Base-by-base conservation (phyloP, 2,329 filamentous ascomycete genomes). In the Penicillium frequentans region DNA sequence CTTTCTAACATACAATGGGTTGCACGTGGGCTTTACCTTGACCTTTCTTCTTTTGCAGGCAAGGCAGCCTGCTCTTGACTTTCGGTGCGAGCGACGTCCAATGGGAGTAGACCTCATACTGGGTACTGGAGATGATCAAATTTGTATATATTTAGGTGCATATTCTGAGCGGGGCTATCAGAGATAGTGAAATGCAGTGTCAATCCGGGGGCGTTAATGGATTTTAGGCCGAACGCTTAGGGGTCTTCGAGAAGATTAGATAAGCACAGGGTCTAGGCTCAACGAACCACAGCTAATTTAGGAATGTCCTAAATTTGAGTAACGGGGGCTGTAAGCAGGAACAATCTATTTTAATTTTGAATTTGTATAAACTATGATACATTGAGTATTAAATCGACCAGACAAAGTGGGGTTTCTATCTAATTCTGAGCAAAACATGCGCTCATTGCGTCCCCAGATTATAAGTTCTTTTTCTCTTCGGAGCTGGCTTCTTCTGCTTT, bases 21-120 rank as follows among this genome's bases (percentile, higher is more conserved):
- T 24, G 24, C 26, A 26, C n/a, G 16, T 21, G 21, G 11, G n/a
- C 49, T 52, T 49, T 58, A 68, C 68, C 64, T 70, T 71, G 45
- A 70, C 63, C 26, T 69, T 68, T n/a, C 68, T 56, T 39, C 51
- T 55, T 57, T 70, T 70, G 49, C 69, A 71, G 52, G 64, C 59
- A 31, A 56, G n/a, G 53, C 69, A 71, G 2, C 69, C 68, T 13
- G 52, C 50, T 11, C 62, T 60, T 19, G 69, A 70, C 47, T 71
- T 71, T 10, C 55, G 61, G 52, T 71, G 69, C 9, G 64, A 60
- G 33, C 60, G 65, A 33, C 63, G 64, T 5, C 61, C 61, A 37
- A 37, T 24, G 4, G 58, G 31, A 16, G 26, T 29, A 14, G 46
- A 44, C 13, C 39, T 19, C 58, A 58, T 60, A 11, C 50, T 54